phyloP scores from a whole-genome alignment of 148 eudicot genomes.

The Chenopodium suecicum region DNA sequence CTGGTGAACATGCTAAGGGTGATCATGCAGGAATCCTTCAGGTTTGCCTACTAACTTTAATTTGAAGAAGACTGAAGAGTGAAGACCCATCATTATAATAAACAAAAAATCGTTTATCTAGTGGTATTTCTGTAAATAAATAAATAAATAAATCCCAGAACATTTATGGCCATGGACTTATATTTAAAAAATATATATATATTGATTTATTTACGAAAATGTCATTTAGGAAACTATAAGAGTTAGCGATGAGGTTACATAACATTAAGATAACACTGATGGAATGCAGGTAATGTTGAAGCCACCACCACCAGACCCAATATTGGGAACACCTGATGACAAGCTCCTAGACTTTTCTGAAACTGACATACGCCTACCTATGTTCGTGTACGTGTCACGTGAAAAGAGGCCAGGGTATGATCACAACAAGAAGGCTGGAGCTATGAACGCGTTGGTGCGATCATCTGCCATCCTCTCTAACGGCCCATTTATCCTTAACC shows the following conservation, averaged over 20 bases:
- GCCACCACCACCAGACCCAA: slow-evolving; percentile 67
- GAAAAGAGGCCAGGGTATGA: slow-evolving; percentile 75
- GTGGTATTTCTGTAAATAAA: too few species aligned
- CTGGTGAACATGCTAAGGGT: slow-evolving; percentile 71
- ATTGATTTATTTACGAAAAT: too few species aligned
- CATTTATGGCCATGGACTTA: too few species aligned
- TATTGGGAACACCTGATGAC: slow-evolving; percentile 48
- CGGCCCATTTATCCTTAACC: slow-evolving; percentile 88
- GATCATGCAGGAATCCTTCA: slow-evolving; percentile 91
- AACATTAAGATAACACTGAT: not conserved
- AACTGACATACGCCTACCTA: slow-evolving; percentile 75
- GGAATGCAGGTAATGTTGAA: slow-evolving; percentile 73
- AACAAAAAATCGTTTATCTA: too few species aligned
- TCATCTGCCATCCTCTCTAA: slow-evolving; percentile 83
- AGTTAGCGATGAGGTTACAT: not conserved
- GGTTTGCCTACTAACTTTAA: slow-evolving; percentile 18
- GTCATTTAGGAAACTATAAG: too few species aligned
- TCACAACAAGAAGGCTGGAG: slow-evolving; percentile 82
- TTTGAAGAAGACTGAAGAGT: too few species aligned
- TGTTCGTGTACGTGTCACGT: slow-evolving; percentile 83
- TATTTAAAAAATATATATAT: too few species aligned
- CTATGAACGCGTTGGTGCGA: slow-evolving; percentile 76
- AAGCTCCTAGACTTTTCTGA: slow-evolving; percentile 62
- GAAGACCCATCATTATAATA: too few species aligned
- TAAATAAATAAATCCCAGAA: too few species aligned